Conservation (phyloP, 1,139 yeast species). For the Blastobotrys apis region DNA sequence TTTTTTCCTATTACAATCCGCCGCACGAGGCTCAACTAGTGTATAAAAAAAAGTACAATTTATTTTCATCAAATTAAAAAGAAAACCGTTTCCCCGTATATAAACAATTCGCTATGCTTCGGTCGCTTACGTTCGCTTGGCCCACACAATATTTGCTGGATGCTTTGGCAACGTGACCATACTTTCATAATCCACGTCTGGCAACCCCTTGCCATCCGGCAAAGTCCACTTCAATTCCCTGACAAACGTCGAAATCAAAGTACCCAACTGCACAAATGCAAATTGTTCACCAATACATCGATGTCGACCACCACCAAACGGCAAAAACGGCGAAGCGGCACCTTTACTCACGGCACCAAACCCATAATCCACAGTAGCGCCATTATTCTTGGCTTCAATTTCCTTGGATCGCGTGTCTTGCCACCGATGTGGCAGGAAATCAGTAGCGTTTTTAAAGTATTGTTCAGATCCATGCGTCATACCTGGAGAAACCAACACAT, state of each 20-base stretch:
- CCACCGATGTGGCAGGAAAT: conserved; percentile 90
- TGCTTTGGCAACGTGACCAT: conserved; percentile 89
- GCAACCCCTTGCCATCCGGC: conserved; percentile 54
- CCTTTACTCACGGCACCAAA: conserved; percentile 96
- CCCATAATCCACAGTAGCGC: conserved; percentile 80
- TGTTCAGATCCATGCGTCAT: conserved; percentile 72
- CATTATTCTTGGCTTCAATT: conserved; percentile 36
- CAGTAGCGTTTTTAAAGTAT: conserved; percentile 66
- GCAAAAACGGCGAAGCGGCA: conserved; percentile 90
- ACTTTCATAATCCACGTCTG: conserved; percentile 77
- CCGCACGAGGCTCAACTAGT: too few species aligned
- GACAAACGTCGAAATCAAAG: conserved; percentile 70
- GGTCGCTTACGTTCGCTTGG: conserved; percentile 26
- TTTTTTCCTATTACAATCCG: too few species aligned
- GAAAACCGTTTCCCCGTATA: too few species aligned
- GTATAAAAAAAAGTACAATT: too few species aligned
- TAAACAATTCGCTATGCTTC: too few species aligned
- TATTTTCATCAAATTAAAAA: too few species aligned
- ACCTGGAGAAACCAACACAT: conserved; percentile 91
- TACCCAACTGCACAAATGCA: conserved; percentile 91
- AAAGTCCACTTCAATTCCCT: conserved; percentile 75
- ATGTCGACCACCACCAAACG: conserved; percentile 99
- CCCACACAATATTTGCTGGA: conserved; percentile 80
- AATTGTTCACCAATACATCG: conserved; percentile 99
- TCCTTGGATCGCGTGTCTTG: conserved; percentile 46